These are phyloP conservation scores for Oenanthe javanica DNA, from an alignment of 140 eudicot genomes.

Conservation along the genomic window DNA sequence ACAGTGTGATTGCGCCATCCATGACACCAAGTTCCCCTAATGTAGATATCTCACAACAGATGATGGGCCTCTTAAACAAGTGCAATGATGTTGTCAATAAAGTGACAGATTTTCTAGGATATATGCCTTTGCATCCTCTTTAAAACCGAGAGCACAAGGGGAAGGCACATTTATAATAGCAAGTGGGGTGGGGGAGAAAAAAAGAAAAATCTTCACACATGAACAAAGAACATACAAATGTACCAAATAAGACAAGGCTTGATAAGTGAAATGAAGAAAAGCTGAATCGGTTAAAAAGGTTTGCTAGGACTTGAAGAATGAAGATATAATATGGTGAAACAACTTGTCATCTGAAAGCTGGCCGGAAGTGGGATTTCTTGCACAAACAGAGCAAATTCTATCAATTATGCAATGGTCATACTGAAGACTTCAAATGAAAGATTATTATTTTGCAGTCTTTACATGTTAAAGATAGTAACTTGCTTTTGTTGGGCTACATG, in stretches of 20 bases:
- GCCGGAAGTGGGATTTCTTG: neutral
- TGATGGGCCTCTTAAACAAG: constrained; percentile 55
- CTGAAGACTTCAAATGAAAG: neutral
- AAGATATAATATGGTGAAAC: neutral
- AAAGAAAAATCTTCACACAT: neutral
- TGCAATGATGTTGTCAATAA: constrained; percentile 67
- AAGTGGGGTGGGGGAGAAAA: neutral
- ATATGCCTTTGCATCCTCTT: constrained; percentile 61
- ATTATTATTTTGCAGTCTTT: neutral
- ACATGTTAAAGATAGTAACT: neutral
- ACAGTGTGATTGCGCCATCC: constrained; percentile 10
- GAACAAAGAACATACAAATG: neutral
- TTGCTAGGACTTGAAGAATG: neutral
- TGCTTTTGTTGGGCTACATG: neutral
- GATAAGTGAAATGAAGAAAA: neutral
- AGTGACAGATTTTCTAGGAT: constrained; percentile 36
- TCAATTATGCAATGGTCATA: neutral
- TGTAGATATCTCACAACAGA: constrained; percentile 56
- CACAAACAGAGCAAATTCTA: neutral
- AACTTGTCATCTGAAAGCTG: neutral
- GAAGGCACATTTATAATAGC: neutral
- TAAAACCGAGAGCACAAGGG: constrained; percentile 8
- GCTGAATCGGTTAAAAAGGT: neutral
- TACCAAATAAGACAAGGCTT: neutral
- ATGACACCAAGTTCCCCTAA: constrained; percentile 15